Conservation (phyloP, 768 basidiomycete genomes). For the Xerocomellus dryophilus region DNA sequence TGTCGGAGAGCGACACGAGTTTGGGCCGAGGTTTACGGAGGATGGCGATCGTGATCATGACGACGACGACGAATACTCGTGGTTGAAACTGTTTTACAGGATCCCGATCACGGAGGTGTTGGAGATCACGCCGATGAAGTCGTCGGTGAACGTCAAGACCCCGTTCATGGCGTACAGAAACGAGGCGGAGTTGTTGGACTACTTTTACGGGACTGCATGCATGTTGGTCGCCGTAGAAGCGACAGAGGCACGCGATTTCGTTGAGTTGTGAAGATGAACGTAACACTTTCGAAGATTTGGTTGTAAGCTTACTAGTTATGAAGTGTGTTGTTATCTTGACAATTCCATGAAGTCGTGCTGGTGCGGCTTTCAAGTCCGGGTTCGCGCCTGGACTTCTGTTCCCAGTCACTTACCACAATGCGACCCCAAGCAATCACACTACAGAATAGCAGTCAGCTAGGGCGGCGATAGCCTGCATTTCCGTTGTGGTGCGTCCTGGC, state of each 20-base stretch:
- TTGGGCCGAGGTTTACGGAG: neutral
- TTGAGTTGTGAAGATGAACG: neutral
- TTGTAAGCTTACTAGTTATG: neutral
- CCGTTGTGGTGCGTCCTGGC: too few species aligned
- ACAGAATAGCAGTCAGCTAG: too few species aligned
- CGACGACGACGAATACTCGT: neutral
- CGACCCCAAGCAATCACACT: too few species aligned
- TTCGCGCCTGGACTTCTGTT: too few species aligned
- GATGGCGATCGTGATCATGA: too few species aligned
- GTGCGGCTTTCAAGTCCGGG: too few species aligned
- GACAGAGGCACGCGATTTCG: neutral
- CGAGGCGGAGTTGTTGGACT: neutral
- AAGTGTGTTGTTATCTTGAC: neutral
- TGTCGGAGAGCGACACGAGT: neutral
- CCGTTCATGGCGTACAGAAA: slow-evolving; percentile 2
- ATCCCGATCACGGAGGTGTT: slow-evolving; percentile 6
- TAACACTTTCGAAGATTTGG: neutral
- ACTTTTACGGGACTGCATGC: slow-evolving; percentile 16
- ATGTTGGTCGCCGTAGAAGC: slow-evolving; percentile 10
- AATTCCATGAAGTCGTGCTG: neutral
- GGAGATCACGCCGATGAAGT: slow-evolving; percentile 12
- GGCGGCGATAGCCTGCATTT: too few species aligned
- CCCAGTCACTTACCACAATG: too few species aligned
- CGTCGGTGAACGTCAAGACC: neutral
- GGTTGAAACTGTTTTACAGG: neutral